Evolutionary conservation across 495 filamentous ascomycete genomes (phyloP).

Genomic region (Penicillium malachiteum): DNA sequence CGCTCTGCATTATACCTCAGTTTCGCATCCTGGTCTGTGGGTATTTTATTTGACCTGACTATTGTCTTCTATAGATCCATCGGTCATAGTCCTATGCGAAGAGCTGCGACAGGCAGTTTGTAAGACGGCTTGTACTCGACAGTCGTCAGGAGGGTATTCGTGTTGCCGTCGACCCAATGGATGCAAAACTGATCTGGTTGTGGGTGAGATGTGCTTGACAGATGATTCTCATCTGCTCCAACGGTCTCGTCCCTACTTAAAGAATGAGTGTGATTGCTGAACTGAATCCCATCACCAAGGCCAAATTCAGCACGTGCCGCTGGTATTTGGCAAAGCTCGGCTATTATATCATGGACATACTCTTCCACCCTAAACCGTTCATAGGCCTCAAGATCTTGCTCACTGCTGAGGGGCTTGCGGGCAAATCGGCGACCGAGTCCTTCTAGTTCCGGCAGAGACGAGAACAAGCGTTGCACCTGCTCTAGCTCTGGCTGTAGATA

Average conservation of each 20-base stretch:
- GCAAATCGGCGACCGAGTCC: conserved; percentile 9
- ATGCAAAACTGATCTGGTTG: conserved; percentile 25
- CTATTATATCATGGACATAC: conserved; percentile 20
- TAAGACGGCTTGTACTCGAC: conserved; percentile 39
- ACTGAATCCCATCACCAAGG: conserved; percentile 13
- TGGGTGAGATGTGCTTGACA: conserved; percentile 2
- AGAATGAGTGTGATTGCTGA: conserved; percentile 18
- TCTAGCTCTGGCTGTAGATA: conserved; percentile 13
- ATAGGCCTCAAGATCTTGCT: conserved; percentile 17
- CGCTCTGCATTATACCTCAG: conserved; percentile 25
- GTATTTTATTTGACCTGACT: conserved; percentile 17
- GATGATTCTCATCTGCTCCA: not conserved
- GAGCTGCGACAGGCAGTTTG: conserved; percentile 29
- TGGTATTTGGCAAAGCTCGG: conserved; percentile 19
- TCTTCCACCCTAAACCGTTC: conserved; percentile 21
- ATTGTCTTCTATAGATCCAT: conserved; percentile 23
- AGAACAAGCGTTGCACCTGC: conserved; percentile 9
- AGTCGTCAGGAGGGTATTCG: conserved; percentile 21
- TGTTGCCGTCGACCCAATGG: conserved; percentile 18
- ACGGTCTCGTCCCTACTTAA: conserved; percentile 6
- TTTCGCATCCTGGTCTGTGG: conserved; percentile 16
- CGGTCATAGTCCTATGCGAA: conserved; percentile 27
- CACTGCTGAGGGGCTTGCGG: conserved; percentile 14
- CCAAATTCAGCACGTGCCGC: conserved; percentile 16
- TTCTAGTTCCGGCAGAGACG: conserved; percentile 15